Evolutionary conservation across 768 basidiomycete species (phyloP).

Genomic region (Amanita inopinata): DNA sequence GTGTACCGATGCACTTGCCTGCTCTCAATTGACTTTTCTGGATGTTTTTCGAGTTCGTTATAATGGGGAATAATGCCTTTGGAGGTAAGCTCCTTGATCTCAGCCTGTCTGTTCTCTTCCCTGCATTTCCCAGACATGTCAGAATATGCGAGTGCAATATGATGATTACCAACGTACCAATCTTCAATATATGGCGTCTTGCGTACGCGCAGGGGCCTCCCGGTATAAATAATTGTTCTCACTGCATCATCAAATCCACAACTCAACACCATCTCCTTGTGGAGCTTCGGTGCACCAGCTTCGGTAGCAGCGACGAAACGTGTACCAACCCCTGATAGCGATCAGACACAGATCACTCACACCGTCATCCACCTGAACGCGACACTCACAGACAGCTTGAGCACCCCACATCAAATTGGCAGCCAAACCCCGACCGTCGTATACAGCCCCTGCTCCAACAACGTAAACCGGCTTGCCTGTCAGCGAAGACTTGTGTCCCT

Average conservation of each 20-base stretch:
- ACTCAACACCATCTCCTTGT: conserved; percentile 69
- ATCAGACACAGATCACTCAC: conserved; percentile 3
- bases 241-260: conserved; percentile 72
- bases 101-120: conserved; percentile 68
- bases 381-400: conserved; percentile 68
- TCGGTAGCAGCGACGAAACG: conserved; percentile 80
- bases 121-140: conserved; percentile 22
- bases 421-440: conserved; percentile 79
- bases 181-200: conserved; percentile 80
- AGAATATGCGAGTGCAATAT: neutral
- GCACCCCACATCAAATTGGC: conserved; percentile 88
- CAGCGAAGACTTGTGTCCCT: conserved; percentile 66
- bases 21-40: conserved; percentile 63
- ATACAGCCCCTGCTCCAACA: conserved; percentile 86
- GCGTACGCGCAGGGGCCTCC: conserved; percentile 79
- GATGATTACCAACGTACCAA: conserved; percentile 44
- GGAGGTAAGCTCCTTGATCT: conserved; percentile 75
- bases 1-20: conserved; percentile 18
- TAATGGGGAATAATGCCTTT: conserved; percentile 76
- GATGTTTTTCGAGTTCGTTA: conserved; percentile 66
- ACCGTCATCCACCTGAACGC: neutral
- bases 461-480: conserved; percentile 82
- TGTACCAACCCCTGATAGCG: conserved; percentile 59
- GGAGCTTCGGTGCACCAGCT: conserved; percentile 72
- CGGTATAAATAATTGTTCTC: conserved; percentile 84